Percentiles rank a stretch among this genome's conserved stretches.
Evolutionary conservation across 169 alveolate genomes (phyloP).

Genomic region (Blepharisma undulans): DNA sequence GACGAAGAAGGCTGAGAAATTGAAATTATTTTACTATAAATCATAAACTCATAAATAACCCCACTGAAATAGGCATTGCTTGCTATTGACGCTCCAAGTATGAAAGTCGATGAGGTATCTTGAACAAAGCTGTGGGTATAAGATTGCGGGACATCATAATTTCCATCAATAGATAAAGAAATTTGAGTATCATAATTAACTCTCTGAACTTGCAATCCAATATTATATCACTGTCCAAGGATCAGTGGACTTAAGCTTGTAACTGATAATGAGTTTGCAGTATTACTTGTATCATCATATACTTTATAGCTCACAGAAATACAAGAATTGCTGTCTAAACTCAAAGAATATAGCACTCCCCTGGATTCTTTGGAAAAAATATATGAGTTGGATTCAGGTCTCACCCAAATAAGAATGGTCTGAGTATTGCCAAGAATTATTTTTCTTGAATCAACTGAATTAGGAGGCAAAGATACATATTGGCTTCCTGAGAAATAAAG

Average conservation of each 20-base stretch:
- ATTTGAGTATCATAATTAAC: background rate
- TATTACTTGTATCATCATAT: no score
- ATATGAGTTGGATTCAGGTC: background rate
- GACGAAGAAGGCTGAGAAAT: background rate
- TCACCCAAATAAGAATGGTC: background rate
- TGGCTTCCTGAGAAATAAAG: background rate
- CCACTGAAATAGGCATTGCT: background rate
- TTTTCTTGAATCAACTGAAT: background rate
- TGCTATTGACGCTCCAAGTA: background rate
- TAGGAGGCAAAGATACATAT: slow-evolving; percentile 19
- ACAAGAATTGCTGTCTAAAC: no score
- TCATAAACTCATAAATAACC: background rate
- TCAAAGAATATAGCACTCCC: no score
- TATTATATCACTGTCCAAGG: no score
- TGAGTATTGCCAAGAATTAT: background rate
- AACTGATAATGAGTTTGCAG: no score
- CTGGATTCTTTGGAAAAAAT: no score
- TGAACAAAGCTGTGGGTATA: background rate
- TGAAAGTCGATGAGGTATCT: background rate
- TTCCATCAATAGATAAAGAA: background rate
- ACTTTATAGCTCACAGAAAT: no score
- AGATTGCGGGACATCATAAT: background rate
- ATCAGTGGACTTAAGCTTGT: no score
- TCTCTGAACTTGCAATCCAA: background rate
- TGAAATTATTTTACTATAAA: background rate